Evolutionary conservation across 164 flowering plant genomes (phyloP).

Genomic region (Vitis cinerea): DNA sequence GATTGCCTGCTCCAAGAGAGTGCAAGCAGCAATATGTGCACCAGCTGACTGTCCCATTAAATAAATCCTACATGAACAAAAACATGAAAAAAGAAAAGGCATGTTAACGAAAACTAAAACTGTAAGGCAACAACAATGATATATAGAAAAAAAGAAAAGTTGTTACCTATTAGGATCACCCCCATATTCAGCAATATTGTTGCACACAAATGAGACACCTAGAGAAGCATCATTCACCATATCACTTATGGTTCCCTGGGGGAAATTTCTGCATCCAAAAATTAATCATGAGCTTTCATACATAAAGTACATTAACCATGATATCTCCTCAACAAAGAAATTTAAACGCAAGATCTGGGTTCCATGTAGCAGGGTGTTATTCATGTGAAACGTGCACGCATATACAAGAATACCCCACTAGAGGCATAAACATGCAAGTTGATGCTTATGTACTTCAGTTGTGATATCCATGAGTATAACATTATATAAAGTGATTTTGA

Average conservation of each 20-base stretch:
- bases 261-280: constrained; percentile 74
- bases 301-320: no score
- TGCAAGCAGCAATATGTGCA: constrained; percentile 95
- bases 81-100: not conserved
- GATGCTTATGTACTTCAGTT: no score
- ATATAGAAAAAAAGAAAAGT: not conserved
- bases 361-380: no score
- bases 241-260: constrained; percentile 93
- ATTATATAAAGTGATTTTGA: no score
- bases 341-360: no score
- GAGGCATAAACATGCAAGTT: no score
- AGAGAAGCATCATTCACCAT: constrained; percentile 87
- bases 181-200: constrained; percentile 83
- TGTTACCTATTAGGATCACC: constrained; percentile 91
- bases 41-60: constrained; percentile 98
- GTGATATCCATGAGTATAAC: no score
- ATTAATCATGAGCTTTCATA: not conserved
- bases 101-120: not conserved
- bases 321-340: not conserved
- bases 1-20: constrained; percentile 81
- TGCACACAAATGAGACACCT: constrained; percentile 86
- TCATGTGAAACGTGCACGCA: no score
- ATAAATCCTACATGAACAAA: constrained; percentile 54
- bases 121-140: not conserved
- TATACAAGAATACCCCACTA: no score